A percentile compares a stretch with the other conserved stretches of the same genome.
phyloP scores from a whole-genome alignment of 352 stramenopile genomes.

The Sclerospora graminicola region DNA sequence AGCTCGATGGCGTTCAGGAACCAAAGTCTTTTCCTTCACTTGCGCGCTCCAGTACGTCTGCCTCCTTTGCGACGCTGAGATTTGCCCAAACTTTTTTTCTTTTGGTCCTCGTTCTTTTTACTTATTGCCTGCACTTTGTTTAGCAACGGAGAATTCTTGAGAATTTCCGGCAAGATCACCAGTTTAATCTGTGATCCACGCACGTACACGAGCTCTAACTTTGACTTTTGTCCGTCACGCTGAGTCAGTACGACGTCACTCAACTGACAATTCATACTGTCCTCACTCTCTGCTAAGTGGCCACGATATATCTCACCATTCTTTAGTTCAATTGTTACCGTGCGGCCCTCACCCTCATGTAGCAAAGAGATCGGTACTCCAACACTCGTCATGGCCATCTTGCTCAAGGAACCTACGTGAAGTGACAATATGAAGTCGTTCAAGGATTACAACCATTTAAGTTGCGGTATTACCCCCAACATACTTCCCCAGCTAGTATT shows the following conservation, averaged over 20 bases:
- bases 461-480: no score
- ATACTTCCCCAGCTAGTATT: no score
- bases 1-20: no score
- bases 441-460: no score
- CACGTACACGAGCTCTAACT: slow-evolving; percentile 90
- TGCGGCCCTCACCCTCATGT: slow-evolving; percentile 80
- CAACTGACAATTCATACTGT: slow-evolving; percentile 97
- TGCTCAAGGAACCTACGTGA: neutral
- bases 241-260: slow-evolving; percentile 86
- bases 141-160: slow-evolving; percentile 96
- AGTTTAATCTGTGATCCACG: slow-evolving; percentile 95
- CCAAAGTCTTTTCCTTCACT: slow-evolving; percentile 22
- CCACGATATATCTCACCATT: slow-evolving; percentile 85
- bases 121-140: slow-evolving; percentile 90
- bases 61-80: slow-evolving; percentile 12
- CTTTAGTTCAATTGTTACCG: slow-evolving; percentile 83
- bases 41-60: slow-evolving; percentile 19
- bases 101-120: slow-evolving; percentile 52
- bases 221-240: slow-evolving; percentile 70
- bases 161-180: slow-evolving; percentile 93
- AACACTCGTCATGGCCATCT: slow-evolving; percentile 58
- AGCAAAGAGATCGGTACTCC: slow-evolving; percentile 80
- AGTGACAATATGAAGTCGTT: neutral
- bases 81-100: slow-evolving; percentile 30
- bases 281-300: slow-evolving; percentile 73